Base-by-base conservation (phyloP, 1,284 basidiomycete species). In the Apiotrichum laibachii region DNA sequence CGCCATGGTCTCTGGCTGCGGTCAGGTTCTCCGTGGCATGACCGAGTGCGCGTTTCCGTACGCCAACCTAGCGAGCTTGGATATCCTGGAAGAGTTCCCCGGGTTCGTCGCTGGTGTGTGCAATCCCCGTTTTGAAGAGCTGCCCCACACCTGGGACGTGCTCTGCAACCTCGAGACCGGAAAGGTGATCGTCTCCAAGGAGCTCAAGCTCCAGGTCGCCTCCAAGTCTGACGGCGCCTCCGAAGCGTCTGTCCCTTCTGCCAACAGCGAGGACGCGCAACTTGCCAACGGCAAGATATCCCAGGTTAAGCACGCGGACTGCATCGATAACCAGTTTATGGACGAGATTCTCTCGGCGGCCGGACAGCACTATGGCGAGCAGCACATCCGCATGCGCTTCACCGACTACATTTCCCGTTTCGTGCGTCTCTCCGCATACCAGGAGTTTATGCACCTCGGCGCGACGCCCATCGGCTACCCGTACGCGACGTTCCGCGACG, bases 81-180 rank as follows among this genome's bases (percentile, higher is more conserved):
- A 95, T 67, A 88, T 94, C 66, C 88, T 95, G 82, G 88, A 94
- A 77, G 85, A 85, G 46, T 86, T 90, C 50, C 86, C 89, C 6
- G 92, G 90, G 13, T 99, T 88, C 74, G 92, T 99, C 57, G 94
- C 93, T 7, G 94, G 94, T 4, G 93, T 97, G 2, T 95, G 91
- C 5, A 98, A 99, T 71, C 94, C 94, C 1, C 91, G 95, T 35
- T 97, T 97, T 73, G 91, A 94, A 69, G 83, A 88, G 10, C 85
- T 88, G 0, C 85, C 86, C 1, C 83, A 85, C 18, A 77, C 77
- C 33, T 99, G 95, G 95, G 94, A 99, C 75, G 81, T 99, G 1
- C 81, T 97, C 42, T 89, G 92, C 75, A 92, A 97, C 72, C 86
- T 96, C 60, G 88, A 91, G 55, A 86, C 86, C 0, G 90, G 90